A percentile compares a stretch with the other conserved stretches of the same genome.
Evolutionary conservation across 2,329 filamentous ascomycete genomes (phyloP).

Genomic region (Onygena corvina): DNA sequence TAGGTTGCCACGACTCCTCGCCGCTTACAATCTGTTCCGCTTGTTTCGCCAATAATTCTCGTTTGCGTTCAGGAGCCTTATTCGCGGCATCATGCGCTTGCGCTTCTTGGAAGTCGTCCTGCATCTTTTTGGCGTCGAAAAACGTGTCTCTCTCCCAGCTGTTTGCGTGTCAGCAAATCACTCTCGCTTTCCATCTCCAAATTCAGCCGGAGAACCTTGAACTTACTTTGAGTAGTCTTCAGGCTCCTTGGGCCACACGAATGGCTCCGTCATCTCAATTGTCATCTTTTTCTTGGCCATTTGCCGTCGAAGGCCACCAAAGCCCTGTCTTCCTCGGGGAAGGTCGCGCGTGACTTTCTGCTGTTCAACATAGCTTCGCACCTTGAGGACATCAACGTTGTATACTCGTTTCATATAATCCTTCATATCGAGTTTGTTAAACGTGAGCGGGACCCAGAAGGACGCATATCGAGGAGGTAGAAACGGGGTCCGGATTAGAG

Average conservation of each 20-base stretch:
- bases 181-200: background rate
- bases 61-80: slow-evolving; percentile 32
- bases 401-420: slow-evolving; percentile 90
- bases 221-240: slow-evolving; percentile 47
- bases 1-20: slow-evolving; percentile 48
- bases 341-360: slow-evolving; percentile 44
- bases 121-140: slow-evolving; percentile 41
- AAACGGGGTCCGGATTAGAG: slow-evolving; percentile 60
- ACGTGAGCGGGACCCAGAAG: slow-evolving; percentile 79
- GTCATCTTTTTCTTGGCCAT: slow-evolving; percentile 82
- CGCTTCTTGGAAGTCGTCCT: slow-evolving; percentile 31
- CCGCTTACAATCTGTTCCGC: slow-evolving; percentile 52
- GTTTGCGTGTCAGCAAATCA: slow-evolving; percentile 14
- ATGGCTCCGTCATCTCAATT: slow-evolving; percentile 74
- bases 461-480: slow-evolving; percentile 70
- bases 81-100: slow-evolving; percentile 27
- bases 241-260: slow-evolving; percentile 70
- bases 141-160: slow-evolving; percentile 54
- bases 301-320: slow-evolving; percentile 55
- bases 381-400: slow-evolving; percentile 55
- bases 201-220: slow-evolving; percentile 7
- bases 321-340: slow-evolving; percentile 28
- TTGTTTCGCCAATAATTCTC: slow-evolving; percentile 44
- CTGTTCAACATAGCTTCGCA: slow-evolving; percentile 71
- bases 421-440: slow-evolving; percentile 93